Percentiles rank a stretch among this genome's conserved stretches.
Evolutionary conservation across 371 early-diverging fungal genomes (phyloP).

Genomic region (Batkoa obscura): DNA sequence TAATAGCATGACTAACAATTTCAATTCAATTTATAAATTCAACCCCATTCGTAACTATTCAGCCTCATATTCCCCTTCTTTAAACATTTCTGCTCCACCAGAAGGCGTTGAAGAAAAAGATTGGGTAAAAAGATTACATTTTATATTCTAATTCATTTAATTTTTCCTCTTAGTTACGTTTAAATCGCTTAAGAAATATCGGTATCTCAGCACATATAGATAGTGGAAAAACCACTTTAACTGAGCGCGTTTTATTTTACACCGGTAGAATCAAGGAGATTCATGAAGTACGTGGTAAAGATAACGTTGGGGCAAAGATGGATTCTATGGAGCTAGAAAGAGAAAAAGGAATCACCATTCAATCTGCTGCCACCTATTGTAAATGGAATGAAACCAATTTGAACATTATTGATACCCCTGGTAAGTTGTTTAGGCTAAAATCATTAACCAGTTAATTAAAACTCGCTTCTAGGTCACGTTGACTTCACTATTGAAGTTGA

Average conservation of each 20-base stretch:
- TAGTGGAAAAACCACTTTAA: slow-evolving; percentile 93
- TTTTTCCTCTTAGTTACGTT: slow-evolving; percentile 22
- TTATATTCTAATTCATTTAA: background rate
- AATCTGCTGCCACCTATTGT: slow-evolving; percentile 74
- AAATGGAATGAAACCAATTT: slow-evolving; percentile 63
- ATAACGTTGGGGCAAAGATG: slow-evolving; percentile 96
- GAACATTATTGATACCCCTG: slow-evolving; percentile 84
- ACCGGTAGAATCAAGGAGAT: slow-evolving; percentile 92
- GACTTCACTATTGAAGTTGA: slow-evolving; percentile 89
- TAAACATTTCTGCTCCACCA: background rate
- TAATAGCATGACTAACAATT: no score
- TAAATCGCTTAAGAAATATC: slow-evolving; percentile 67
- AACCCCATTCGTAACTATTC: no score
- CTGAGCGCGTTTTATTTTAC: slow-evolving; percentile 90
- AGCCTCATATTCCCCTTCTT: no score
- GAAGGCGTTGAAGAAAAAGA: background rate
- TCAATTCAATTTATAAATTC: no score
- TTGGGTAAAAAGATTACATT: background rate
- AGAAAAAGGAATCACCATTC: slow-evolving; percentile 89
- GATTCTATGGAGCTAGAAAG: slow-evolving; percentile 97
- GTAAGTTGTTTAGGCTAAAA: slow-evolving; percentile 23
- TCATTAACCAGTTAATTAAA: background rate
- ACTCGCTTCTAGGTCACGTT: slow-evolving; percentile 58
- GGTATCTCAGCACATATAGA: slow-evolving; percentile 99
- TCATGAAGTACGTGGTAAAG: slow-evolving; percentile 93